Base-by-base conservation (phyloP, 2,329 filamentous ascomycete genomes). In the Colletotrichum costaricense region DNA sequence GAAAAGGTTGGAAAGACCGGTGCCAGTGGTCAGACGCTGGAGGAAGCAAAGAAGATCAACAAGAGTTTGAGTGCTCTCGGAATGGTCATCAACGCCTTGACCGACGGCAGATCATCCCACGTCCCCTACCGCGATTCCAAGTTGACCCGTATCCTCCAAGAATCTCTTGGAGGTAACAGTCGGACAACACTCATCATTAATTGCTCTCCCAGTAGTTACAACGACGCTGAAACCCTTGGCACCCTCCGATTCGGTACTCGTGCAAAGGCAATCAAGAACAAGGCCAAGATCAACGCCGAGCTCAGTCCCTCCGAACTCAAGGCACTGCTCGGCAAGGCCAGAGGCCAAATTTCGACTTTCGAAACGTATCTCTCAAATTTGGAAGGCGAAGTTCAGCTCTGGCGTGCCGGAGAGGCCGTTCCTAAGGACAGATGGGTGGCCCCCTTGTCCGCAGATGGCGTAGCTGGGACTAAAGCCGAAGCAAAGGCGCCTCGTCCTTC, bases 31-130 rank as follows among this genome's bases (percentile, higher is more conserved):
- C 97, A 98, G 84, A 98, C 96, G 5, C 88, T 99, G 56, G 97
- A 98, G 83, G 97, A 99, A 83, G 97, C 97, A 74, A 98, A 98
- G 89, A 99, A 99, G 89, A 99, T 99, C 89, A 99, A 99, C 90
- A 98, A 98, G 89, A 98, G 95, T 88, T 90, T 99, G 87, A 98
- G 95, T 86, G 95, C 97, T 68, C 89, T 99, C 74, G 97, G 97
- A 79, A 98, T 98, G 95, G 97, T 98, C 86, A 99, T 99, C 88
- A 98, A 98, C 84, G 92, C 95, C 67, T 86, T 99, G 78, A 98
- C 97, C 3, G 97, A 98, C 82, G 96, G 95, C 81, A 98, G 97
- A 93, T 98, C 95, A 55, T 95, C 93, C 58, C 95, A 98, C 80
- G 90, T 99, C 76, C 97, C 97, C 1, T 99, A 98, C 84, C 93